These are phyloP conservation scores for Craspedostauros australis DNA, from an alignment of 108 stramenopile genomes.

Conservation along the genomic window DNA sequence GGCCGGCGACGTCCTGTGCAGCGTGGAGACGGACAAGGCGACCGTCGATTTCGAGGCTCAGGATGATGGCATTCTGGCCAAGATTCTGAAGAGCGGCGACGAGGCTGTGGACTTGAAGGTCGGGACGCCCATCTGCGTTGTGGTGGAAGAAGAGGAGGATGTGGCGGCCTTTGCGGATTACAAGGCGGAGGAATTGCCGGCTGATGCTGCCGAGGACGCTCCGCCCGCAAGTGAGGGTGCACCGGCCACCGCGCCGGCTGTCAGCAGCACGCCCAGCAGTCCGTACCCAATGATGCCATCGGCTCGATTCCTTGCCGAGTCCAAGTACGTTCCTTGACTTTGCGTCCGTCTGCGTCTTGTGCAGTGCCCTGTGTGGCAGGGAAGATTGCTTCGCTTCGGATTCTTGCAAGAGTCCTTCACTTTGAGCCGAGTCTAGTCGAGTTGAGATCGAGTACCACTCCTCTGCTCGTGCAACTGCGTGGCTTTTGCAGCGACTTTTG, in stretches of 20 bases:
- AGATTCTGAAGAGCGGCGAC: constrained; percentile 75
- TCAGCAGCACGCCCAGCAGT: constrained; percentile 4
- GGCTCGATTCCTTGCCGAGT: constrained; percentile 73
- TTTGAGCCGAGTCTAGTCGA: not conserved
- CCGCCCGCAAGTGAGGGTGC: constrained; percentile 4
- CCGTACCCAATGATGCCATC: constrained; percentile 50
- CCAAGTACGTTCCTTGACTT: constrained; percentile 21
- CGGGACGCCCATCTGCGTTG: constrained; percentile 89
- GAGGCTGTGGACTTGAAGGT: constrained; percentile 73
- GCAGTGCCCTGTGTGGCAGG: not conserved
- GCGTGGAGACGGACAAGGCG: constrained; percentile 98
- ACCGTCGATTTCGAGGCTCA: constrained; percentile 96
- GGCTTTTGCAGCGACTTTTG: not conserved
- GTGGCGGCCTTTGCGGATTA: constrained; percentile 90
- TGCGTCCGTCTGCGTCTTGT: not conserved
- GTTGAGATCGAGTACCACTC: too few relatives aligned
- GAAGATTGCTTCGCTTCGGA: not conserved
- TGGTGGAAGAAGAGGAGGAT: constrained; percentile 82
- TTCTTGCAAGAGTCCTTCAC: not conserved
- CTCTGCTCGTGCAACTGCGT: too few relatives aligned
- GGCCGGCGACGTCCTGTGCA: constrained; percentile 90
- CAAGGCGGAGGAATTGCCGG: constrained; percentile 37
- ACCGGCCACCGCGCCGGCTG: constrained; percentile 23
- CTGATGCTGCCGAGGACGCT: constrained; percentile 12
- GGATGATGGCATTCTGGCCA: constrained; percentile 95